A percentile compares a stretch with the other conserved stretches of the same genome.
Conservation (phyloP, 108 stramenopile genomes). For the Stephanodiscus triporus region DNA sequence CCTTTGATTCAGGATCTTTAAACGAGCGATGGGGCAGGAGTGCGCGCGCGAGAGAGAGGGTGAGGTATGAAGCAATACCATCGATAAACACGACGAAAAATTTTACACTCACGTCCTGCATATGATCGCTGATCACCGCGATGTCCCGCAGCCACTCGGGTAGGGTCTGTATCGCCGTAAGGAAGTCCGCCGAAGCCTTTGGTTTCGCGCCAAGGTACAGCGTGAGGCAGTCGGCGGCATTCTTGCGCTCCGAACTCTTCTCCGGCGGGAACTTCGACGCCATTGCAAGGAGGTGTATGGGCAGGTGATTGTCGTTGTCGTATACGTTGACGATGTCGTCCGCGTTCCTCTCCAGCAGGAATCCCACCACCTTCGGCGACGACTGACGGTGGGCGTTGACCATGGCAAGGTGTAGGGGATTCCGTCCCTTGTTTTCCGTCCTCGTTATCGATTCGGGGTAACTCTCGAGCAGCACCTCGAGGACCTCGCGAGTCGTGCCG, state of each 20-base stretch:
- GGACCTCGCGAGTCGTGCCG: slow-evolving; percentile 63
- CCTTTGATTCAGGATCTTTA: slow-evolving; percentile 69
- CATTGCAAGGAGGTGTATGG: slow-evolving; percentile 72
- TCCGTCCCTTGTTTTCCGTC: slow-evolving; percentile 74
- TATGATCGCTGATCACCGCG: slow-evolving; percentile 77
- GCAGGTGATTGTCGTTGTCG: slow-evolving; percentile 76
- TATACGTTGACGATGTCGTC: slow-evolving; percentile 61
- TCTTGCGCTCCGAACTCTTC: slow-evolving; percentile 40
- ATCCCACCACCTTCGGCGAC: slow-evolving; percentile 66
- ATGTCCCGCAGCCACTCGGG: slow-evolving; percentile 84
- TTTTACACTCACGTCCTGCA: slow-evolving; percentile 50
- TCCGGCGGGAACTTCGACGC: slow-evolving; percentile 35
- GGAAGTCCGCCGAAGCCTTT: slow-evolving; percentile 67
- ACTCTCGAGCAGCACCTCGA: slow-evolving; percentile 68
- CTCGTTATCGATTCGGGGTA: slow-evolving; percentile 69
- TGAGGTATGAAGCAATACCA: background rate
- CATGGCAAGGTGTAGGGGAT: slow-evolving; percentile 87
- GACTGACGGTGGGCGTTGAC: slow-evolving; percentile 84
- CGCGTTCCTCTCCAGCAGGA: slow-evolving; percentile 56
- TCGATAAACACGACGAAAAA: too few relatives aligned
- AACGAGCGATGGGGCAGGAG: slow-evolving; percentile 5
- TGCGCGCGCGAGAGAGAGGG: background rate
- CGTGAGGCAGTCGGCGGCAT: slow-evolving; percentile 68
- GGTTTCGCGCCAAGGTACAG: slow-evolving; percentile 74
- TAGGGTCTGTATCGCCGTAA: slow-evolving; percentile 77